Evolutionary conservation across 2,329 filamentous ascomycete species (phyloP), one percentile per base, ranked within the genome.

Genomic region (Penicillium sp.): DNA sequence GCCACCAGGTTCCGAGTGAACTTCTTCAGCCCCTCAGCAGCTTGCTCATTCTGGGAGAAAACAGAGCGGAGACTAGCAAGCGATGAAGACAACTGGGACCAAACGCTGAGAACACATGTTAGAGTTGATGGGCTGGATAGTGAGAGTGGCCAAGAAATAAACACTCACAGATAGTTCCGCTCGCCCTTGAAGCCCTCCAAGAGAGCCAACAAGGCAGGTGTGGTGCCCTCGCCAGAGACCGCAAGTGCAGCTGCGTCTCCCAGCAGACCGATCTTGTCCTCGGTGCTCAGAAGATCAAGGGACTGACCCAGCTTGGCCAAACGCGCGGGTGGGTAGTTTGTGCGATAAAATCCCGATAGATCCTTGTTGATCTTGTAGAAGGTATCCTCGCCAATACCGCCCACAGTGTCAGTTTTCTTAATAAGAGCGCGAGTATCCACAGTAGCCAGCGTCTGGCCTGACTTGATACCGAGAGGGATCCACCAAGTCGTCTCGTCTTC

Each of bases 321-420:
- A 44, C 93, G 85, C 58, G 84, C 80, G n/a, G 90, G 85, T 5
- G 94, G 90, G 68, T 97, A 95, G 74, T 95, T 96, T 45, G 93
- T 94, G 56, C 92, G 85, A 76, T 95, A 97, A 74, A 89, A 96
- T 24, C 91, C 93, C 47, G 87, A 91, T 53, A 93, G 88, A 50
- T 93, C 85, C 55, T 87, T 85, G 78, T 99, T 99, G 65, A 99
- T 80, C 77, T 96, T 95, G 77, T 97, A 99, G 72, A 96, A 96
- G 36, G 84, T 81, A 60, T 90, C 84, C 52, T 95, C 78, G 54
- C 87, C 86, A 45, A 77, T 59, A 28, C 66, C 70, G 45, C 82
- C 80, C 52, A 97, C 83, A 12, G 85, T 91, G 50, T 90, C 86
- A 62, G 89, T 81, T 75, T 90, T 96, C 51, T 81, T 77, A 0